phyloP scores from a whole-genome alignment of 257 asterid species.

The Coffea canephora region DNA sequence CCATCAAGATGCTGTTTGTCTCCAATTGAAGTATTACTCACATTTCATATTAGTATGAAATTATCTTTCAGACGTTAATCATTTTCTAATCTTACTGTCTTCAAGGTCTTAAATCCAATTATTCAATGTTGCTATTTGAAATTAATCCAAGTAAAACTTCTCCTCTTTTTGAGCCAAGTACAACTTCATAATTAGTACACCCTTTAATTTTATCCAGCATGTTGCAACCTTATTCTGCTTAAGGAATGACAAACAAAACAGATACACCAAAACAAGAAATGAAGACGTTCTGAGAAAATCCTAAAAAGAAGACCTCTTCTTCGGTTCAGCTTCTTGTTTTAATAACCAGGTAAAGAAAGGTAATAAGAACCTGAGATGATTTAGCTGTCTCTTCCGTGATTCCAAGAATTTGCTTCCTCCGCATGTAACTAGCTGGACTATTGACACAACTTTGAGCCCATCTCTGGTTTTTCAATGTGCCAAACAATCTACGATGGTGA shows the following conservation, averaged over 20 bases:
- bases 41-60: not conserved
- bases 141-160: not conserved
- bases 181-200: not conserved
- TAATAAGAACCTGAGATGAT: constrained; percentile 32
- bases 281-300: not conserved
- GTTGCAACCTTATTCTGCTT: not conserved
- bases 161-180: too few species aligned
- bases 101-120: not conserved
- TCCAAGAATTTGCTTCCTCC: constrained; percentile 47
- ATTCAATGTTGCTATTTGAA: not conserved
- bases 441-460: constrained; percentile 49
- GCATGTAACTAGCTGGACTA: constrained; percentile 52
- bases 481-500: constrained; percentile 21
- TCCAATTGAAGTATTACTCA: not conserved
- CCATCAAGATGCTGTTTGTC: not conserved
- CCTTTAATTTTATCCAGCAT: not conserved
- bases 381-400: constrained; percentile 25
- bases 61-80: not conserved
- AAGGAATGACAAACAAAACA: not conserved
- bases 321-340: not conserved
- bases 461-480: constrained; percentile 28
- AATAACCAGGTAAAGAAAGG: not conserved
- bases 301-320: not conserved
- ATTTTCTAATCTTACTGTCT: not conserved
- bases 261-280: not conserved